A percentile compares a stretch with the other conserved stretches of the same genome.
Evolutionary conservation across 1,139 yeast genomes (phyloP).

Genomic region (Yamadazyma pseudoaaseri): DNA sequence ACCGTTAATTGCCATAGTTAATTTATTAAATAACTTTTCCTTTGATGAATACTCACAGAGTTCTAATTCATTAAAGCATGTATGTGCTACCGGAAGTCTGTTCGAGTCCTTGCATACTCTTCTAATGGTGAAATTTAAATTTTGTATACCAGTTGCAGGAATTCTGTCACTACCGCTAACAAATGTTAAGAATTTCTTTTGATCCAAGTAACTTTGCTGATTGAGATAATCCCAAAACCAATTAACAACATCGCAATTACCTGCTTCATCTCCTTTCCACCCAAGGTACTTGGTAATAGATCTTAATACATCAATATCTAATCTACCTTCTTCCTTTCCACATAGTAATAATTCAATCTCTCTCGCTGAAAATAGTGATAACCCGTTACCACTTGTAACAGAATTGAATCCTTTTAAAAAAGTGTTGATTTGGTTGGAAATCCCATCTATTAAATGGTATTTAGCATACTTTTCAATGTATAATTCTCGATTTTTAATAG

Average conservation of each 20-base stretch:
- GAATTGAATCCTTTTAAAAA: conserved; percentile 70
- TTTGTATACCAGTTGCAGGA: conserved; percentile 88
- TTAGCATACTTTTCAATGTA: conserved; percentile 64
- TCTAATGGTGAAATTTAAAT: conserved; percentile 66
- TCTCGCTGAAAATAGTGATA: conserved; percentile 73
- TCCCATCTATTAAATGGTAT: conserved; percentile 57
- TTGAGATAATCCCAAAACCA: conserved; percentile 89
- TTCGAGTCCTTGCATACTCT: conserved; percentile 50
- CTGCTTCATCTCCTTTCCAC: conserved; percentile 41
- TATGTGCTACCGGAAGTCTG: conserved; percentile 81
- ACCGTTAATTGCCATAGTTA: conserved; percentile 67
- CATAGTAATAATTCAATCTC: conserved; percentile 78
- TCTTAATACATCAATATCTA: conserved; percentile 66
- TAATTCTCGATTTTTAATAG: conserved; percentile 49
- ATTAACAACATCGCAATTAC: conserved; percentile 37
- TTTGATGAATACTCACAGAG: conserved; percentile 60
- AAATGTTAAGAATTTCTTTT: conserved; percentile 66
- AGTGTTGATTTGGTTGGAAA: conserved; percentile 51
- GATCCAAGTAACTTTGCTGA: conserved; percentile 43
- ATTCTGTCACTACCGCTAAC: conserved; percentile 89
- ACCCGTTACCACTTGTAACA: conserved; percentile 79
- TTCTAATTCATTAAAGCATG: conserved; percentile 89
- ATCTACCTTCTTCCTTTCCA: conserved; percentile 66
- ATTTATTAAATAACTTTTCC: conserved; percentile 53
- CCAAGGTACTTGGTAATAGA: conserved; percentile 74